These are phyloP conservation scores for Mycena polygramma DNA, from an alignment of 768 basidiomycete genomes.

Conservation along the genomic window DNA sequence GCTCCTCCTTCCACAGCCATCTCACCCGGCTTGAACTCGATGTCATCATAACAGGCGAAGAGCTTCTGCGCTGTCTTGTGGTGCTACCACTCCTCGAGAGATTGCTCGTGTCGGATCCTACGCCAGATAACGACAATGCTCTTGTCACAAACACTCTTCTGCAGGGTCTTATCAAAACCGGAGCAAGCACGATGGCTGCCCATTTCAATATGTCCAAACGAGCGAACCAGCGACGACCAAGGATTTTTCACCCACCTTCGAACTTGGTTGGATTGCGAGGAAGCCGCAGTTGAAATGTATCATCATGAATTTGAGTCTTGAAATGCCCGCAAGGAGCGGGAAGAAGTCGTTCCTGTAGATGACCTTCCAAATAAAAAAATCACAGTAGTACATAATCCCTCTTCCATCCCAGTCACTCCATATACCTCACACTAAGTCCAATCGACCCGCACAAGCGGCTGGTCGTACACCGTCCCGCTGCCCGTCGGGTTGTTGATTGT, in stretches of 20 bases:
- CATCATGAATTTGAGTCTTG: too few relatives aligned
- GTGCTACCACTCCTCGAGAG: not conserved
- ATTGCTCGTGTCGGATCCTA: not conserved
- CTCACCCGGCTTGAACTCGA: not conserved
- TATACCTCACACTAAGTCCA: slow-evolving; percentile 18
- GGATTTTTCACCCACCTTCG: too few relatives aligned
- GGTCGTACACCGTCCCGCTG: slow-evolving; percentile 19
- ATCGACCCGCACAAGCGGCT: slow-evolving; percentile 33
- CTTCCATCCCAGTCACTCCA: not conserved
- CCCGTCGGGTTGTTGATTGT: slow-evolving; percentile 10
- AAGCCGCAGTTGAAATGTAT: too few relatives aligned
- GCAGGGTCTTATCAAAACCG: not conserved
- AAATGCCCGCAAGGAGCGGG: too few relatives aligned
- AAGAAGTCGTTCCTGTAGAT: too few relatives aligned
- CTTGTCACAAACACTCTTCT: not conserved
- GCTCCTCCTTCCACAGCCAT: not conserved
- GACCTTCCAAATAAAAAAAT: too few relatives aligned
- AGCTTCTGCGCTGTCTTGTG: not conserved
- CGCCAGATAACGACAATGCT: not conserved
- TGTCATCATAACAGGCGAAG: not conserved
- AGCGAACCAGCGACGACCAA: too few relatives aligned
- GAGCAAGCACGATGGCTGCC: too few relatives aligned
- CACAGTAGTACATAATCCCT: too few relatives aligned
- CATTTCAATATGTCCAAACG: too few relatives aligned
- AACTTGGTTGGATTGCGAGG: too few relatives aligned